A percentile compares a stretch with the other conserved stretches of the same genome.
These are phyloP conservation scores for Trichoderma atrobrunneum DNA, from an alignment of 2,329 filamentous ascomycete species.

Conservation along the genomic window DNA sequence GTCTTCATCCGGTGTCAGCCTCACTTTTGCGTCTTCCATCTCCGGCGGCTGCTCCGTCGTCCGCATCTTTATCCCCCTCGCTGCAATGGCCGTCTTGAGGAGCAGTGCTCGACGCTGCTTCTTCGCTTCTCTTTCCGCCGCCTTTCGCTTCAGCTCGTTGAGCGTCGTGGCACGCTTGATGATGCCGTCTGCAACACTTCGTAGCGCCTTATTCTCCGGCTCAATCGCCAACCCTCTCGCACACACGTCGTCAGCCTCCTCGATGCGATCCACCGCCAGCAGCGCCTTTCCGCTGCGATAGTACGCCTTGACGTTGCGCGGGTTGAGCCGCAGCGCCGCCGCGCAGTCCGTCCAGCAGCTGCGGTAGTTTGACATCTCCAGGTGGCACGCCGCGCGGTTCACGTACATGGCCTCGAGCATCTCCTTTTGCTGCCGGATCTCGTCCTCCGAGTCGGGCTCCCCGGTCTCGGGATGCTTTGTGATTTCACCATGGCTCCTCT, in stretches of 20 bases:
- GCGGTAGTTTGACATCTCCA: slow-evolving; percentile 86
- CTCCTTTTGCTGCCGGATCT: slow-evolving; percentile 57
- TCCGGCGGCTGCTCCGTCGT: slow-evolving; percentile 72
- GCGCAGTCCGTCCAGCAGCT: slow-evolving; percentile 83
- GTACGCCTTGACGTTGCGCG: slow-evolving; percentile 80
- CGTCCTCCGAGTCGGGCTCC: slow-evolving; percentile 47
- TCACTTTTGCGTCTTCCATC: slow-evolving; percentile 77
- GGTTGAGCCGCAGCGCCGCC: slow-evolving; percentile 73
- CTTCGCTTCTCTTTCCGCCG: slow-evolving; percentile 53
- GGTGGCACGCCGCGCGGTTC: slow-evolving; percentile 86
- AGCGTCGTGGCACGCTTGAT: slow-evolving; percentile 53
- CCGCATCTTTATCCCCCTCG: slow-evolving; percentile 67
- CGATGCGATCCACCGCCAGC: slow-evolving; percentile 71
- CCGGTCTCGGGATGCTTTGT: slow-evolving; percentile 31
- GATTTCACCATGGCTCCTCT: slow-evolving; percentile 43
- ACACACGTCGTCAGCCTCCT: slow-evolving; percentile 79
- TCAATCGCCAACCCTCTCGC: slow-evolving; percentile 72
- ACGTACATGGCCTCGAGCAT: slow-evolving; percentile 75
- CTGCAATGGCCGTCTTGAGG: slow-evolving; percentile 62
- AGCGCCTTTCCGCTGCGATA: slow-evolving; percentile 81
- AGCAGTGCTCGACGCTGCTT: slow-evolving; percentile 57
- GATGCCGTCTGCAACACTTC: slow-evolving; percentile 61
- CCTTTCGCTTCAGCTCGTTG: slow-evolving; percentile 53
- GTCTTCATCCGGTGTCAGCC: slow-evolving; percentile 67
- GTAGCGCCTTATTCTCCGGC: slow-evolving; percentile 63